phyloP scores from a whole-genome alignment of 805 yeast genomes.

The Ogataea polymorpha region DNA sequence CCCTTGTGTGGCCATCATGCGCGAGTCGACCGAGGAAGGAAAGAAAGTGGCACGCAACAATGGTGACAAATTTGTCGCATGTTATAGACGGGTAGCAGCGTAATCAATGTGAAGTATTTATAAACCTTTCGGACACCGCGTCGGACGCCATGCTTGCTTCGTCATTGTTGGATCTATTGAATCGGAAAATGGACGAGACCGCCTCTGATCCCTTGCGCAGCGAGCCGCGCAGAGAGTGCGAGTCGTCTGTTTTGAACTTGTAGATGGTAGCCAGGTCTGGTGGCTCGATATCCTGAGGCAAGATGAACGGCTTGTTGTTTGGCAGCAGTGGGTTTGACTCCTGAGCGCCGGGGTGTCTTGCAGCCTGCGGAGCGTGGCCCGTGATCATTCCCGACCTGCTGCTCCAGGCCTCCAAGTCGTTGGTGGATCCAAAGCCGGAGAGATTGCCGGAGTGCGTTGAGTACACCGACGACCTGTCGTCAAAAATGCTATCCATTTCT shows the following conservation, averaged over 20 bases:
- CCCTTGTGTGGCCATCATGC: conserved; percentile 82
- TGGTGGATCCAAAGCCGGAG: conserved; percentile 16
- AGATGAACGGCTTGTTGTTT: conserved; percentile 20
- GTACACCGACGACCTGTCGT: conserved; percentile 46
- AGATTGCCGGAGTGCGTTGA: conserved; percentile 20
- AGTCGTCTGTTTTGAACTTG: conserved; percentile 34
- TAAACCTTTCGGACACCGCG: conserved; percentile 28
- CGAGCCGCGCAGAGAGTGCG: conserved; percentile 36
- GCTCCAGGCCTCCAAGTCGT: conserved; percentile 20
- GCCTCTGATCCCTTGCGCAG: conserved; percentile 43
- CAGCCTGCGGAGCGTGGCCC: conserved; percentile 20
- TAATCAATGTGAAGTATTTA: conserved; percentile 38
- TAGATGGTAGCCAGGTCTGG: conserved; percentile 36
- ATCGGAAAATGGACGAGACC: conserved; percentile 33
- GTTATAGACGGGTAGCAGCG: conserved; percentile 70
- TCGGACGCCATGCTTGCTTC: conserved; percentile 24
- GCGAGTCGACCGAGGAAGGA: conserved; percentile 94
- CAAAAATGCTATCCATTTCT: conserved; percentile 89
- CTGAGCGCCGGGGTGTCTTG: conserved; percentile 24
- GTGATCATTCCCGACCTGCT: conserved; percentile 14
- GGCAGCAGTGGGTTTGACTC: conserved; percentile 15
- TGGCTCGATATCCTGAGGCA: conserved; percentile 33
- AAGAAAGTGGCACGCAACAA: conserved; percentile 90
- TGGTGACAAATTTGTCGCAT: conserved; percentile 85
- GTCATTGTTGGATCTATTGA: conserved; percentile 19